phyloP scores from a whole-genome alignment of 1,284 basidiomycete species.

The Ceratobasidium sp. region DNA sequence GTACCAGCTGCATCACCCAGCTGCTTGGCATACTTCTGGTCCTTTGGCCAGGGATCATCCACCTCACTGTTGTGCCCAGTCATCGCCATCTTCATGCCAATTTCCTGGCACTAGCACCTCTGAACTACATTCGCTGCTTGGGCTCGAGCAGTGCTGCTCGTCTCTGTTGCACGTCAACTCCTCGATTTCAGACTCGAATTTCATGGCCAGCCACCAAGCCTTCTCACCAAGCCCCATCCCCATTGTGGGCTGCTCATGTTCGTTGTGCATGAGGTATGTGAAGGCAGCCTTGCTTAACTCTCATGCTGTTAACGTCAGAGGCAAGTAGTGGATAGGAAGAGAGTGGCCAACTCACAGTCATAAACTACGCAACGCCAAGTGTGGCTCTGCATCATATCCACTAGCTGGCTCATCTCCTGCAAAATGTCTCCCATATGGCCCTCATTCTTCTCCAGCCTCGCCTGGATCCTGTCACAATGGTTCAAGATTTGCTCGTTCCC shows the following conservation, averaged over 20 bases:
- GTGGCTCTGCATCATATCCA: neutral
- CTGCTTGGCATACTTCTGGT: too few species aligned
- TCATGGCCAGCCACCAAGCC: neutral
- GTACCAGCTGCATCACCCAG: neutral
- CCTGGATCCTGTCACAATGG: neutral
- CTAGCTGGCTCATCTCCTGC: too few species aligned
- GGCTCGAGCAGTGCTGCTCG: neutral
- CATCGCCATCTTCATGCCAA: neutral
- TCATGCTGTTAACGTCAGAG: too few species aligned
- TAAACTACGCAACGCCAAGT: neutral
- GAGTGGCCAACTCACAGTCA: neutral
- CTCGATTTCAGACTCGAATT: neutral
- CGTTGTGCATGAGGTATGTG: neutral
- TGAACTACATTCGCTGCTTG: neutral
- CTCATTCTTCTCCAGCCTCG: neutral
- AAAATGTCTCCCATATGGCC: conserved; percentile 3
- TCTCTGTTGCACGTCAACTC: neutral
- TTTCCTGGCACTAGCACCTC: neutral
- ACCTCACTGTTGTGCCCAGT: neutral
- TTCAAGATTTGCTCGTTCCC: too few species aligned
- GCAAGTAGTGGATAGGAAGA: too few species aligned
- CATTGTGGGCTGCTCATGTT: neutral
- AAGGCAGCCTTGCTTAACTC: neutral
- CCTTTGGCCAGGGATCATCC: too few species aligned
- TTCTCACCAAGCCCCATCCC: neutral